Percentiles rank a stretch among this genome's conserved stretches.
Evolutionary conservation across 2,329 filamentous ascomycete species (phyloP).

Genomic region (Diaporthe helianthi): DNA sequence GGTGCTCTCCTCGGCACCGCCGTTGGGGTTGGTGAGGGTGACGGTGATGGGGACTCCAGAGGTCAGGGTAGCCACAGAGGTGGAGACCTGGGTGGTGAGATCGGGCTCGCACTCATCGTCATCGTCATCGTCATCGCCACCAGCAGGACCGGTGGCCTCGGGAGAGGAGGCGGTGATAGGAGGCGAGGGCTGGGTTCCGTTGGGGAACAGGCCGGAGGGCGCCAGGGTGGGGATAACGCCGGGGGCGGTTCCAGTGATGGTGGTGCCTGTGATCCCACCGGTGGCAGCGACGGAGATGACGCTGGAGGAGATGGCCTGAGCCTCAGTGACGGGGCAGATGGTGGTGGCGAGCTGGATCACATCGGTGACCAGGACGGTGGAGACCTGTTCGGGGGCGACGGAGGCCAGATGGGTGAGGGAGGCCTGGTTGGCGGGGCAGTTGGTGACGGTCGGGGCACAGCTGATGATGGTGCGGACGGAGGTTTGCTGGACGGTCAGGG

Average conservation of each 20-base stretch:
- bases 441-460: conserved; percentile 48
- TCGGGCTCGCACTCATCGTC: conserved; percentile 33
- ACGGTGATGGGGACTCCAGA: conserved; percentile 37
- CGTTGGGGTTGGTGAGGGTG: conserved; percentile 34
- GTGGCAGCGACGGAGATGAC: conserved; percentile 42
- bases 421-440: conserved; percentile 47
- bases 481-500: conserved; percentile 48
- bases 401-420: conserved; percentile 42
- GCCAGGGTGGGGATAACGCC: conserved; percentile 40
- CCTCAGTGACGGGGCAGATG: conserved; percentile 51
- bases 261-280: conserved; percentile 46
- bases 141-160: background rate
- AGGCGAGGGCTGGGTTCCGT: conserved; percentile 3
- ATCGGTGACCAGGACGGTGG: conserved; percentile 48
- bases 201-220: conserved; percentile 11
- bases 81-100: conserved; percentile 40
- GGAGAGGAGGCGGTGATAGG: conserved; percentile 13
- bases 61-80: conserved; percentile 40
- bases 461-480: conserved; percentile 46
- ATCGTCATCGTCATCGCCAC: conserved; percentile 4
- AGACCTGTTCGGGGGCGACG: conserved; percentile 38
- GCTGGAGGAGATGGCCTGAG: conserved; percentile 48
- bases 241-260: conserved; percentile 49
- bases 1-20: conserved; percentile 31
- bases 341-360: conserved; percentile 48